Evolutionary conservation across 129 eudicot species (phyloP), one percentile per base, ranked within the genome.

Genomic region (Ambrosia artemisiifolia): DNA sequence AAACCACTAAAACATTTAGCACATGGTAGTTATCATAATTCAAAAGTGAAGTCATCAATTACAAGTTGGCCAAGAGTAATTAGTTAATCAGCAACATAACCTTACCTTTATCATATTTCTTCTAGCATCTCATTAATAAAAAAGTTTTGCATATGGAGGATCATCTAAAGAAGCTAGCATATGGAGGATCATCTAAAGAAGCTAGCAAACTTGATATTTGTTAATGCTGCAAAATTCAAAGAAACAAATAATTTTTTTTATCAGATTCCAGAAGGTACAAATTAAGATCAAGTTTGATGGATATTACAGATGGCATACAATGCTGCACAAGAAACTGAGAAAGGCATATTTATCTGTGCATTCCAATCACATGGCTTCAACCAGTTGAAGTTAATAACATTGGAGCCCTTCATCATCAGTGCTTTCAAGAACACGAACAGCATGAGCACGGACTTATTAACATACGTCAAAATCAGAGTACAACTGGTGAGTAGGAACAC

Each of bases 341-440:
- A 70, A 94, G 91, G 59, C 96, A 11, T 97, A 95, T 87, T 87
- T 90, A 75, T 90, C 99, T 32, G 99, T 80, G 75, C 97, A 88
- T 81, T 95, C 99, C 72, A 95, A 95, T 43, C 99, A 89, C 61
- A 95, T 85, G 69, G 99, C 99, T 77, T 95, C 97, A 69, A 95
- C 99, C 69, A 95, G 81, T 81, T 95, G 97, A 81, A 95, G 96
- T 67, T 90, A 87, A 77, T 95, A 95, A 69, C 99, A 95, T 40
- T 95, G 97, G 54, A 95, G 96, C 80, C 90, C 99, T 77, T 95
- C 99, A 78, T 90, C 99, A 74, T 83, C 97, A 63, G 99, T 97
- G 78, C 97, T 88, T 77, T 95, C 97, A 80, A 95, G 97, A 71
- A 95, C 96, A 65, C 91, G 86, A 6, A 95, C 97, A 81, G 99